A percentile compares a stretch with the other conserved stretches of the same genome.
These are phyloP conservation scores for Cyberlindnera meyerae DNA, from an alignment of 805 yeast genomes.

Conservation along the genomic window DNA sequence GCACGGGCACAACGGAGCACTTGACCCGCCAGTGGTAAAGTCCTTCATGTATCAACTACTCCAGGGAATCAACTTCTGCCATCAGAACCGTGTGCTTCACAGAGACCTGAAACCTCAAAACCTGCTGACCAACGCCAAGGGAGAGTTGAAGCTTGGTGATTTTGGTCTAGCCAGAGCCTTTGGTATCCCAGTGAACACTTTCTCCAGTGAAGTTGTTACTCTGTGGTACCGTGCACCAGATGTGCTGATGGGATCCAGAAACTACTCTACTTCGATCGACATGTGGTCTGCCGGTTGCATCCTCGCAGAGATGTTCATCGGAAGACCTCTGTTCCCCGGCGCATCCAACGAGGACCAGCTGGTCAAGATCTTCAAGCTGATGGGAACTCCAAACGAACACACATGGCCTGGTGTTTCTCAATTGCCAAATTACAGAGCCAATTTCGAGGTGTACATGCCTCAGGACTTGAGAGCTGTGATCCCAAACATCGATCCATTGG, in stretches of 20 bases:
- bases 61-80: slow-evolving; percentile 72
- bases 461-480: slow-evolving; percentile 78
- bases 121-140: slow-evolving; percentile 79
- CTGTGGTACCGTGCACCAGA: slow-evolving; percentile 98
- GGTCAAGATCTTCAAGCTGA: slow-evolving; percentile 80
- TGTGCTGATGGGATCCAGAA: slow-evolving; percentile 89
- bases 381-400: slow-evolving; percentile 95
- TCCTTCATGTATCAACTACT: slow-evolving; percentile 92
- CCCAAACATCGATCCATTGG: slow-evolving; percentile 76
- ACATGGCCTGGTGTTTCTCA: slow-evolving; percentile 97
- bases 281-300: slow-evolving; percentile 99
- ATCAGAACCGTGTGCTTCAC: slow-evolving; percentile 60
- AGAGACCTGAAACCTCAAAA: slow-evolving; percentile 93
- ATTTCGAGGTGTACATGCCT: slow-evolving; percentile 81
- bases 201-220: slow-evolving; percentile 95
- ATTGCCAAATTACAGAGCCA: slow-evolving; percentile 79
- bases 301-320: slow-evolving; percentile 97
- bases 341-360: slow-evolving; percentile 94
- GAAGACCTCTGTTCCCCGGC: slow-evolving; percentile 95
- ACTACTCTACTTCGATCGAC: slow-evolving; percentile 94
- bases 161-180: slow-evolving; percentile 96
- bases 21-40: slow-evolving; percentile 81
- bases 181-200: slow-evolving; percentile 96
- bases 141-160: slow-evolving; percentile 91
- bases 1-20: slow-evolving; percentile 78